phyloP scores from a whole-genome alignment of 331 rosid species.

The Prunus yedoensis region DNA sequence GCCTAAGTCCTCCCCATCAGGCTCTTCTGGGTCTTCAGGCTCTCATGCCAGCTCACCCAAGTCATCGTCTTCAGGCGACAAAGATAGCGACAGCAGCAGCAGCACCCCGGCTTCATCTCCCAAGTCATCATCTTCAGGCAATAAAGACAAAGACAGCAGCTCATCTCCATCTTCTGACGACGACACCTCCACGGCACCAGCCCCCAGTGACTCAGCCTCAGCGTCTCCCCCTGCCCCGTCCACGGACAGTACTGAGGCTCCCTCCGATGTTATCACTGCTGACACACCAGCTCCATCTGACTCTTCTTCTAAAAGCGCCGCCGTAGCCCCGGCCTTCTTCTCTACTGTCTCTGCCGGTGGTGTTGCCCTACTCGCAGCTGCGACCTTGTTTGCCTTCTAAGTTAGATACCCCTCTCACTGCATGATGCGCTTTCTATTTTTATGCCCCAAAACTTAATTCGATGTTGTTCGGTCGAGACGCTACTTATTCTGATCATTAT shows the following conservation, averaged over 20 bases:
- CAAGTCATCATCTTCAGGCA: background rate
- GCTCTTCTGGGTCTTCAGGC: background rate
- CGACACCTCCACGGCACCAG: slow-evolving; percentile 14
- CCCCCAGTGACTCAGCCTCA: slow-evolving; percentile 7
- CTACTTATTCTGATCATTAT: no score
- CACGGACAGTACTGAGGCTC: background rate
- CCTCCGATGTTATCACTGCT: slow-evolving; percentile 8
- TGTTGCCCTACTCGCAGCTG: slow-evolving; percentile 1
- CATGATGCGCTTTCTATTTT: background rate
- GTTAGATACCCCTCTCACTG: background rate
- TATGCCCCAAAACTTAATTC: background rate
- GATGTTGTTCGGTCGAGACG: no score
- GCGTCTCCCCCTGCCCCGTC: slow-evolving; percentile 20
- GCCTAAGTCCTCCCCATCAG: slow-evolving; percentile 11
- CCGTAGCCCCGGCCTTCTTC: background rate
- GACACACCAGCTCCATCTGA: slow-evolving; percentile 14
- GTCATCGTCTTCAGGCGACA: slow-evolving; percentile 2
- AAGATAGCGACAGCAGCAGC: slow-evolving; percentile 3
- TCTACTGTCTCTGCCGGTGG: background rate
- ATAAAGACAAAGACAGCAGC: background rate
- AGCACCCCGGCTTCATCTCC: slow-evolving; percentile 17
- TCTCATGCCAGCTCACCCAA: background rate
- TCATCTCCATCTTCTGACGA: slow-evolving; percentile 19
- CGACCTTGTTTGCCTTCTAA: slow-evolving; percentile 4
- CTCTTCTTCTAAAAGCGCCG: background rate